Percentiles rank a stretch among this genome's conserved stretches.
These are phyloP conservation scores for Mycosarcoma maydis DNA, from an alignment of 1,284 basidiomycete genomes.

Conservation along the genomic window DNA sequence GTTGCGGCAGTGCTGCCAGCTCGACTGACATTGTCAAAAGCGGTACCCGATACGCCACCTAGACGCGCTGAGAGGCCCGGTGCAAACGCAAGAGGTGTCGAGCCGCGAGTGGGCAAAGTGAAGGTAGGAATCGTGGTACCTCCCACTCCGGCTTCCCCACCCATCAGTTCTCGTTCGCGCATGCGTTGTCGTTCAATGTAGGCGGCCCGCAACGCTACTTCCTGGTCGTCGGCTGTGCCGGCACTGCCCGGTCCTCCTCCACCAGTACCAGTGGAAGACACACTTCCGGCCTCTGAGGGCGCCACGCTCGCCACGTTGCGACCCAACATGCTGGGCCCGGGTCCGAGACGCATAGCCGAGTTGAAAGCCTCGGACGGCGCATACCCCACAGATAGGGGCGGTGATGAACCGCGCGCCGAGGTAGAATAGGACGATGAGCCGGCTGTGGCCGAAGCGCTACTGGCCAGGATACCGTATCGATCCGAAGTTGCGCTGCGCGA, in stretches of 20 bases:
- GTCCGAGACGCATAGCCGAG: constrained; percentile 26
- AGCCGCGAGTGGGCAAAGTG: constrained; percentile 25
- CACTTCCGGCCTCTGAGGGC: constrained; percentile 57
- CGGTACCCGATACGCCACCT: constrained; percentile 10
- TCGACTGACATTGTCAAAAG: constrained; percentile 41
- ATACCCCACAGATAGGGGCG: constrained; percentile 24
- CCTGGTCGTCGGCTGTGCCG: constrained; percentile 50
- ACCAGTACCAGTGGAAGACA: constrained; percentile 38
- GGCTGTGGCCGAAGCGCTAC: constrained; percentile 48
- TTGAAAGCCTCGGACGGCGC: constrained; percentile 30
- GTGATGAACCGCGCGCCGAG: constrained; percentile 30
- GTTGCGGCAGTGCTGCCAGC: constrained; percentile 59
- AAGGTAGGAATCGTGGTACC: constrained; percentile 45
- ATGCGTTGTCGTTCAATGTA: constrained; percentile 61
- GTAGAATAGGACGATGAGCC: constrained; percentile 30
- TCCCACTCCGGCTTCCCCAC: constrained; percentile 60
- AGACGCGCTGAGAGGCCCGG: constrained; percentile 41
- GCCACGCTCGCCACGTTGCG: constrained; percentile 50
- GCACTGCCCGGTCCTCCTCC: constrained; percentile 35
- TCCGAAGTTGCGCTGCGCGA: constrained; percentile 24
- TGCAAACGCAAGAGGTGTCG: constrained; percentile 38
- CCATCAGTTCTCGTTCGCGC: constrained; percentile 57
- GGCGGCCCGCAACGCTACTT: constrained; percentile 41
- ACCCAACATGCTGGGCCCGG: constrained; percentile 39
- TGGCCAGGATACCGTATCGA: constrained; percentile 20